Percentiles rank a stretch among this genome's conserved stretches.
phyloP scores from a whole-genome alignment of 2,329 filamentous ascomycete genomes.

The Calonectria naviculata region DNA sequence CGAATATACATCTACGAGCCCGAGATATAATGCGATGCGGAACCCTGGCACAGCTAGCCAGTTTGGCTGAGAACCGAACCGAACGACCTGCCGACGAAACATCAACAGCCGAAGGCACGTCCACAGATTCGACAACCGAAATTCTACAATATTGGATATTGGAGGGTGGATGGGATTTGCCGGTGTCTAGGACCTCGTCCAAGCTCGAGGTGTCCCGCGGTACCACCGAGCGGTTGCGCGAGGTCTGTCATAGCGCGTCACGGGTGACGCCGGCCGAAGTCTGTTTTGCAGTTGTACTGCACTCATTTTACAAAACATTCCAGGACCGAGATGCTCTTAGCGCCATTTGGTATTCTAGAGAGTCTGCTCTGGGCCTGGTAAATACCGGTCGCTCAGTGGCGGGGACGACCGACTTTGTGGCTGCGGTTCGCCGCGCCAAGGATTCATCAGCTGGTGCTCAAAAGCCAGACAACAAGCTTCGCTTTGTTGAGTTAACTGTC shows the following conservation, averaged over 20 bases:
- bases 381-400: no score
- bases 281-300: not conserved
- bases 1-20: not conserved
- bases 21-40: not conserved
- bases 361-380: no score
- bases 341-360: no score
- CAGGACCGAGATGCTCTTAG: not conserved
- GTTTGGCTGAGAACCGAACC: not conserved
- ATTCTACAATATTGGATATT: not conserved
- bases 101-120: no score
- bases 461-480: not conserved
- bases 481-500: not conserved
- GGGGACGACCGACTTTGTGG: not conserved
- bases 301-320: not conserved
- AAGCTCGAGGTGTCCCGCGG: no score
- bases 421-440: not conserved
- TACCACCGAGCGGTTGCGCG: not conserved
- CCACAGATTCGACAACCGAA: not conserved
- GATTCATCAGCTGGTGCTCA: not conserved
- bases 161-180: no score
- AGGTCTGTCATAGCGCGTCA: not conserved
- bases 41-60: not conserved
- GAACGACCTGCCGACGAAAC: not conserved
- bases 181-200: no score
- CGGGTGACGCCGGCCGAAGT: not conserved